Conservation (phyloP, 2,329 filamentous ascomycete genomes). For the Drechslerella dactyloides region DNA sequence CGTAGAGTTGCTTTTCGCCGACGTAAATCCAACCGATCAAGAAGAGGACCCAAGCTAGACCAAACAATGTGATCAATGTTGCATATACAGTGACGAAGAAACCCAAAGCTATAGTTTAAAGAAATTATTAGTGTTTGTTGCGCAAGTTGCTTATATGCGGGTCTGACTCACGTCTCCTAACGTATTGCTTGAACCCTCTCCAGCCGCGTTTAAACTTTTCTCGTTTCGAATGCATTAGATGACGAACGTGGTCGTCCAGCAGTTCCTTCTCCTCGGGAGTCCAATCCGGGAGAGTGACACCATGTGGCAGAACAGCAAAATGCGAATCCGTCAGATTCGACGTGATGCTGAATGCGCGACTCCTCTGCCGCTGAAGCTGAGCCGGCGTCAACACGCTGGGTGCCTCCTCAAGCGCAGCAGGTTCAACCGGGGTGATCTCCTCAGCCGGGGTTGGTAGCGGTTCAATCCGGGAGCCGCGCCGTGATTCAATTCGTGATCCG, state of each 20-base stretch:
- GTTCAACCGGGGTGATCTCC: slow-evolving; percentile 52
- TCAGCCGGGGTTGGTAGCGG: slow-evolving; percentile 52
- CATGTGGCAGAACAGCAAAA: slow-evolving; percentile 80
- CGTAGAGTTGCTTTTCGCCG: slow-evolving; percentile 72
- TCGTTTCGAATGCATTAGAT: slow-evolving; percentile 82
- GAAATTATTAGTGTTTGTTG: slow-evolving; percentile 19
- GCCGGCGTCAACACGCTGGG: slow-evolving; percentile 5
- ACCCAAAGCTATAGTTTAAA: slow-evolving; percentile 68
- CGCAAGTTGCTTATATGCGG: slow-evolving; percentile 1
- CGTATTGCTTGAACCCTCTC: slow-evolving; percentile 81
- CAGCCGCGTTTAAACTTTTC: slow-evolving; percentile 79
- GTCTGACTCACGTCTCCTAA: slow-evolving; percentile 67
- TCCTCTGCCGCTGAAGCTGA: slow-evolving; percentile 54
- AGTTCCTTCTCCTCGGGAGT: slow-evolving; percentile 73
- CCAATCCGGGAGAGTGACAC: slow-evolving; percentile 75
- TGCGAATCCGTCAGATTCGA: slow-evolving; percentile 72
- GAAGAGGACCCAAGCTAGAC: slow-evolving; percentile 87
- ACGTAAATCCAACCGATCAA: slow-evolving; percentile 89
- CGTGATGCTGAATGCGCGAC: slow-evolving; percentile 67
- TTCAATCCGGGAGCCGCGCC: slow-evolving; percentile 44
- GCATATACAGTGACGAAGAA: slow-evolving; percentile 86
- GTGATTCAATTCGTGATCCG: slow-evolving; percentile 41
- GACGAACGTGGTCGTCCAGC: slow-evolving; percentile 83
- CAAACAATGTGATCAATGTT: slow-evolving; percentile 80
- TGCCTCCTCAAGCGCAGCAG: slow-evolving; percentile 28